Evolutionary conservation across 441 rosid species (phyloP), one percentile per base, ranked within the genome.

Genomic region (Flueggea neowawraea): DNA sequence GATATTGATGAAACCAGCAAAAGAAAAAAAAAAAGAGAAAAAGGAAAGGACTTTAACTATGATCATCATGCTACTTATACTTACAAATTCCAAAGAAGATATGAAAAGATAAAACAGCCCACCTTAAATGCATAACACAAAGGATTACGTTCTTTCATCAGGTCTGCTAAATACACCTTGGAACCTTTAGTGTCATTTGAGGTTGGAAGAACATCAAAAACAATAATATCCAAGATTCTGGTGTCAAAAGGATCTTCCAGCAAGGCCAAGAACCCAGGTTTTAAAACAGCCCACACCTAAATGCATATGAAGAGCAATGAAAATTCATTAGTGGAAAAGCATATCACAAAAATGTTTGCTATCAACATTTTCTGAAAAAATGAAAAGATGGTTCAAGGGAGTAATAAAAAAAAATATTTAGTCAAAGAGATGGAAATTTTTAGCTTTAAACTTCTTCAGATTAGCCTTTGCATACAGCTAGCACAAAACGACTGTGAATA

Each of bases 241-340:
- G 82, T 64, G 65, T 85, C 88, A 47, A 92, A 75, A 41, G 97
- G 96, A 72, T 95, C 96, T 69, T 71, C 89, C 79, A 95, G 71
- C 62, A 92, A 83, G 74, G 98, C 98, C 73, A 95, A 81, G 83
- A 95, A 95, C 61, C 99, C 98, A 41, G 98, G 96, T 80, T 95
- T 95, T 73, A 95, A 67, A 55, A 95, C 98, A 64, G 96, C 99
- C 98, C 99, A 95, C 68, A 95, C 90, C 98, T 95, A 76, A 52
- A 75, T 59, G 64, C 57, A 70, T 59, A 60, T 48, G 61, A 54
- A 60, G 52, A 15, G 41, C 41, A 36, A 36, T 36, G 9, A 36
- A 1, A 8, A 36, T 36, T 36, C 41, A 22, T 22, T 36, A 5
- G 41, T 36, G 41, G 41, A 36, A 36, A 36, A 36, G 41, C 49